These are phyloP conservation scores for Erythrophleum ivorense DNA, from an alignment of 331 rosid species.

Conservation along the genomic window DNA sequence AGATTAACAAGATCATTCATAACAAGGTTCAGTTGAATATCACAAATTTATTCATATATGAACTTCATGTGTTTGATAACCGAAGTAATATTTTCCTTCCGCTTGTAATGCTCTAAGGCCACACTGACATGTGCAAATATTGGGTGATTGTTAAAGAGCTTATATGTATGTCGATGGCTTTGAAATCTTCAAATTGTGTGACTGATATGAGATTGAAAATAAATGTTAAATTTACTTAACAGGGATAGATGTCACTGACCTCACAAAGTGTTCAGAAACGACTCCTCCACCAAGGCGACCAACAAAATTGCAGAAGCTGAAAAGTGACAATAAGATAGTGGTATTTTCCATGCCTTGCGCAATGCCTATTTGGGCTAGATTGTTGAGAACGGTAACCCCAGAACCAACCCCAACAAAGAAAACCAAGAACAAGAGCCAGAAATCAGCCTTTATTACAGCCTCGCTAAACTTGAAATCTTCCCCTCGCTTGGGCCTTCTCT, in stretches of 20 bases:
- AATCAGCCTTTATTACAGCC: conserved; percentile 81
- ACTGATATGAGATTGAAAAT: not conserved
- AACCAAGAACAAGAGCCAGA: conserved; percentile 77
- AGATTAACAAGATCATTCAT: not conserved
- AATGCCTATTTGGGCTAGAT: conserved; percentile 74
- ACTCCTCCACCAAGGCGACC: conserved; percentile 88
- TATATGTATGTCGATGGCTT: not conserved
- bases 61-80: not conserved
- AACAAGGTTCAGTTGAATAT: not conserved
- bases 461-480: conserved; percentile 70
- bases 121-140: not conserved
- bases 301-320: conserved; percentile 75
- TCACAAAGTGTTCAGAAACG: conserved; percentile 78
- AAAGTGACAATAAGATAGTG: conserved; percentile 64
- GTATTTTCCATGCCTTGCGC: conserved; percentile 75
- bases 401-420: conserved; percentile 83
- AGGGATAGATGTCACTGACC: conserved; percentile 51
- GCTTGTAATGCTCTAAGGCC: not conserved
- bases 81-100: not conserved
- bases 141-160: not conserved
- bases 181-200: not conserved
- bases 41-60: not conserved
- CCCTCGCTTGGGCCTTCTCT: conserved; percentile 82
- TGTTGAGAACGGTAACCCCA: conserved; percentile 80
- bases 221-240: not conserved